These are phyloP conservation scores for Coleophoma crateriformis DNA, from an alignment of 2,329 filamentous ascomycete species.

Conservation along the genomic window DNA sequence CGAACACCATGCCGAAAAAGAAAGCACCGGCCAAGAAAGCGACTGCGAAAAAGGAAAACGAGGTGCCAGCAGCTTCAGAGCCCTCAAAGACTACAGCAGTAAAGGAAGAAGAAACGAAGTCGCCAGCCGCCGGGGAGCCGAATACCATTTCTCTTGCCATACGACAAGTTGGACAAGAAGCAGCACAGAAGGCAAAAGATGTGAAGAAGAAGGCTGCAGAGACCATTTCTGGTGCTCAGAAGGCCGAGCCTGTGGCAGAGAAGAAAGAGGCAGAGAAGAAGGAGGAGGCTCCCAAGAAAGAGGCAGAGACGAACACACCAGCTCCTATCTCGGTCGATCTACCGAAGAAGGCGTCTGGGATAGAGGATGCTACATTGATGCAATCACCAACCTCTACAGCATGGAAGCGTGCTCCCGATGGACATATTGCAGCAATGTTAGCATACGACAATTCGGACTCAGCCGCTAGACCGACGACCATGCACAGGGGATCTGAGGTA, in stretches of 20 bases:
- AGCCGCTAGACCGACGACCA: conserved; percentile 15
- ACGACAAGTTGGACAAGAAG: conserved; percentile 57
- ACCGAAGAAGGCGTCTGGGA: conserved; percentile 2
- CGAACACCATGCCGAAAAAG: conserved; percentile 1
- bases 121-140: conserved; percentile 12
- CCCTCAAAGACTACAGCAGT: conserved; percentile 15
- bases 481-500: conserved; percentile 17
- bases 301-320: not conserved
- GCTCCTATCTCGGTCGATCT: conserved; percentile 4
- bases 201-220: conserved; percentile 34
- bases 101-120: conserved; percentile 6
- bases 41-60: conserved; percentile 22
- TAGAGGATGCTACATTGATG: conserved; percentile 11
- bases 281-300: not conserved
- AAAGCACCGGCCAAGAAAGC: conserved; percentile 14
- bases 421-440: not conserved
- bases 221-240: conserved; percentile 13
- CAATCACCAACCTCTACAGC: conserved; percentile 24
- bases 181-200: conserved; percentile 58
- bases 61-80: conserved; percentile 21
- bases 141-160: conserved; percentile 36
- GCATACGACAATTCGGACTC: conserved; percentile 11
- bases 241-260: conserved; percentile 9
- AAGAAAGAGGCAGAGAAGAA: not conserved
- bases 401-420: conserved; percentile 16